Base-by-base conservation (phyloP, 2,329 filamentous ascomycete genomes). In the Ceratocystis ficicola region DNA sequence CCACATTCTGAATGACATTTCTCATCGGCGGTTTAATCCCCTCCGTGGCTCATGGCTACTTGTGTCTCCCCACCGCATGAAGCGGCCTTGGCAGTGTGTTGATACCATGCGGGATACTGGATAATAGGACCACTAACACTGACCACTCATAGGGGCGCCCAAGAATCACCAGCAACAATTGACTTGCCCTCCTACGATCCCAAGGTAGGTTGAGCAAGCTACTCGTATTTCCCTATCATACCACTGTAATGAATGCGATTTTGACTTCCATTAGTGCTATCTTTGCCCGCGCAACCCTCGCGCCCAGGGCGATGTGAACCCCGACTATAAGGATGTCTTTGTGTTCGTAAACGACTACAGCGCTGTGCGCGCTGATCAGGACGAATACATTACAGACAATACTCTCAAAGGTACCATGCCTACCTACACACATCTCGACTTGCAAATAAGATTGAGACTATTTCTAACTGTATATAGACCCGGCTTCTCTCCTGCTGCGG, bases 281-380 rank as follows among this genome's bases (percentile, higher is more conserved):
- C 82, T 99, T 8, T 99, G 94, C 73, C 94, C 94, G 0, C 85
- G 91, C 46, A 99, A 99, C 74, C 81, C 87, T 70, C 87, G 94
- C 66, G 94, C 94, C 2, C 86, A 90, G 71, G 94, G 94, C 65
- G 90, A 94, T 72, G 74, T 76, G 68, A 99, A 99, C 72, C 93
- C 94, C 1, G 80, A 88, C 65, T 99, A 97, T 73, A 81, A 88
- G 64, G 84, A 84, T 72, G 95, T 91, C 0, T 97, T 95, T 74
- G 87, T 93, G 48, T 99, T 99, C 73, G 88, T 97, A 70, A 99
- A 99, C 72, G 94, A 99, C 75, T 99, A 94, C 76, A 95, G 90
- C 72, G 94, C 94, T 1, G 93, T 99, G 63, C 96, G 96, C 77
- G 92, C 96, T 76, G 81, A 89, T 69, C 94, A 99, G 75, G 86